Conservation (phyloP, 345 rosid species). For the Citrus sp. region DNA sequence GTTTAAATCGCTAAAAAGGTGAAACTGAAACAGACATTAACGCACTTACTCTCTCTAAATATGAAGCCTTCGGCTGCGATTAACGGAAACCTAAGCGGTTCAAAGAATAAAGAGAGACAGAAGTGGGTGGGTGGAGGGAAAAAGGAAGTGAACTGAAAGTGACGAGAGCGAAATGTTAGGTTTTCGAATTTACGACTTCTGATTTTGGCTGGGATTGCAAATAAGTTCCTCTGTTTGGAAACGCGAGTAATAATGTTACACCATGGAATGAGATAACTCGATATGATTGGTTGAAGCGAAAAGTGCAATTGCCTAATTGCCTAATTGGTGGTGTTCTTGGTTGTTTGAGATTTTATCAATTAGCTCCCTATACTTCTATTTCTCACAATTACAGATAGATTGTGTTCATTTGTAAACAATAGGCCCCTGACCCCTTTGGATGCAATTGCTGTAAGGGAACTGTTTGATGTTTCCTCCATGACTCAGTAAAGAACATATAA, state of each 20-base stretch:
- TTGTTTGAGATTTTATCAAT: background rate
- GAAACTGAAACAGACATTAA: background rate
- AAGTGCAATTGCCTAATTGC: background rate
- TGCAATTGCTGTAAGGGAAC: too few relatives aligned
- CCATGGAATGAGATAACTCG: background rate
- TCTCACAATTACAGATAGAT: too few relatives aligned
- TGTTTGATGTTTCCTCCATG: too few relatives aligned
- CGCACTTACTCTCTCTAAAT: background rate
- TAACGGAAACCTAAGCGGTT: background rate
- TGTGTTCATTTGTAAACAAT: too few relatives aligned
- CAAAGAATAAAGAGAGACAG: background rate
- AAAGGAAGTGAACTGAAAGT: background rate
- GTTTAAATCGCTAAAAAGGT: slow-evolving; percentile 3
- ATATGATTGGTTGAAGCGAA: background rate
- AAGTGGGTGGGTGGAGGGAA: background rate
- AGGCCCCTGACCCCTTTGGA: too few relatives aligned
- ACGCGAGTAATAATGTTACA: background rate
- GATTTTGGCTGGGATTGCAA: background rate
- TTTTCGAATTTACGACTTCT: background rate
- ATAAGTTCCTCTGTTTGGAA: background rate
- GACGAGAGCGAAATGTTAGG: background rate
- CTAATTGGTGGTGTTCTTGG: too few relatives aligned
- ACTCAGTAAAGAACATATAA: too few relatives aligned
- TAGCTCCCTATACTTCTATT: background rate
- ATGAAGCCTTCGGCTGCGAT: background rate